Evolutionary conservation across 2,329 filamentous ascomycete species (phyloP).

Genomic region (Cryphonectria carpinicola): DNA sequence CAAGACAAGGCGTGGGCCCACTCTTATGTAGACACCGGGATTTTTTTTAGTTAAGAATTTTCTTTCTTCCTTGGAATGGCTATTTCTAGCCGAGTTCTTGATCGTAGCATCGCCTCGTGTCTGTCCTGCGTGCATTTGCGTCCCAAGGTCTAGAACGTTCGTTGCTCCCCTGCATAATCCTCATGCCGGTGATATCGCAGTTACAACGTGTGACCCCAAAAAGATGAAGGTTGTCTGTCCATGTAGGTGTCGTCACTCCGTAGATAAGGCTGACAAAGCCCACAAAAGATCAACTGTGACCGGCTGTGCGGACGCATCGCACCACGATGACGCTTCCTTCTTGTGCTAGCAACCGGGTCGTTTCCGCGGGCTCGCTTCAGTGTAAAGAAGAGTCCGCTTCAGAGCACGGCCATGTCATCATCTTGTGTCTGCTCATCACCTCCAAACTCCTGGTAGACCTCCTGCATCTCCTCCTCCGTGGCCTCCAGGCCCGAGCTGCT

Average conservation of each 20-base stretch:
- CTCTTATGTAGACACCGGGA: not conserved
- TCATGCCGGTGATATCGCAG: not conserved
- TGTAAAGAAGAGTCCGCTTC: not conserved
- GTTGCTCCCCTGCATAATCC: not conserved
- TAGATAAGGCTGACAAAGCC: not conserved
- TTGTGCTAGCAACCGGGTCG: not conserved
- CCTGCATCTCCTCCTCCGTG: conserved; percentile 64
- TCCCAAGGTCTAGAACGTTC: not conserved
- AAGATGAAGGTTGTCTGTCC: not conserved
- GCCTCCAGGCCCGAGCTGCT: conserved; percentile 68
- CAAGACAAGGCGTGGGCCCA: not conserved
- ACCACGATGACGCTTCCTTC: not conserved
- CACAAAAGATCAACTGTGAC: not conserved
- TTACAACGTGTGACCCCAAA: not conserved
- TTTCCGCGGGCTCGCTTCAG: not conserved
- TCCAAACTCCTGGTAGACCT: conserved; percentile 47
- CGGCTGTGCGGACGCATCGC: not conserved
- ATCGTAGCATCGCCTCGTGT: not conserved
- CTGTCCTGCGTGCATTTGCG: not conserved
- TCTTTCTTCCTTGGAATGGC: not conserved
- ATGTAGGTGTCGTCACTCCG: not conserved
- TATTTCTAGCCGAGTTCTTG: not conserved
- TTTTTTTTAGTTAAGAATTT: not conserved
- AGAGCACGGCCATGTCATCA: conserved; percentile 18
- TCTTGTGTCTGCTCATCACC: conserved; percentile 16